Evolutionary conservation across 768 basidiomycete genomes (phyloP), one percentile per base, ranked within the genome.

Genomic region (Cystobasidium tubakii): DNA sequence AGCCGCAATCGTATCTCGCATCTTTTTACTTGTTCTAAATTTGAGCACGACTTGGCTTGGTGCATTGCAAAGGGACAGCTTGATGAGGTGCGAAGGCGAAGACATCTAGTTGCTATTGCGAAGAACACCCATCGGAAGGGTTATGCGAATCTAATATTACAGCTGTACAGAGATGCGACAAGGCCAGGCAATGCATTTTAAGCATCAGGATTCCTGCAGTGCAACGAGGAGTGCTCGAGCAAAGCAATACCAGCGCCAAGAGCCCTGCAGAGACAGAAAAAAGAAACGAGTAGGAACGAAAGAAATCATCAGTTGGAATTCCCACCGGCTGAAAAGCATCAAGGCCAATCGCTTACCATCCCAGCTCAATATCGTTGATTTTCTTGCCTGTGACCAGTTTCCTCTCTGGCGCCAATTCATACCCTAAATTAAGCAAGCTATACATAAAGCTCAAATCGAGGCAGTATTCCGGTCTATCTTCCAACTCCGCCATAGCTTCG

Each of bases 391-490:
- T 86, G 82, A 81, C 77, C 29, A 83, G 70, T 70, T 88, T 85
- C 74, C 92, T 81, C 23, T 82, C 84, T 50, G 86, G 88, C 17
- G 82, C 84, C 80, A 98, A 88, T 83, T 94, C 96, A 82, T 98
- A 99, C 34, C 95, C 95, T 1, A 92, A 84, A 73, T 89, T 84
- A 72, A 98, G 81, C 75, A 99, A 81, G 62, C 87, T 88, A 79
- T 96, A 88, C 93, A 92, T 91, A 81, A 95, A 99, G 53, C 91
- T 97, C 79, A 98, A 81, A 81, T 99, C 95, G 46, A 97, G 85
- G 81, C 96, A 99, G 85, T 89, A 94, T 83, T 97, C 95, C 0
- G 95, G 93, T 12, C 94, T 84, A 62, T 84, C 90, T 62, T 86
- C 84, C 6, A 98, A 83, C 79, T 96, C 95, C 0, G 81, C 84